Evolutionary conservation across 2,329 filamentous ascomycete genomes (phyloP), one percentile per base, ranked within the genome.

Genomic region (Sporothrix variecibatus): DNA sequence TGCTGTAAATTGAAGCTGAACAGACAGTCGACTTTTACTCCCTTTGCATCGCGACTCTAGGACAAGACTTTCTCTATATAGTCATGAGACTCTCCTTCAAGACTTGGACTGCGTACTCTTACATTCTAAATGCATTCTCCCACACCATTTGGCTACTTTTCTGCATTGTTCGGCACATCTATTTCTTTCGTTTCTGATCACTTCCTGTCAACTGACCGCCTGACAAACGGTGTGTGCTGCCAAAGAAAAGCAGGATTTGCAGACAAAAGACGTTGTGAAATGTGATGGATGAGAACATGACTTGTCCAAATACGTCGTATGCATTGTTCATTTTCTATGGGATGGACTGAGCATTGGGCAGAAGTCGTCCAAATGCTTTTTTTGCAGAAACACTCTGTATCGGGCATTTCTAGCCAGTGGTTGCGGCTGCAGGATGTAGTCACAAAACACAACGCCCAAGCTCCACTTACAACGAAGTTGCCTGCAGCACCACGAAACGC

Each of bases 51-150:
- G 8, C 60, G 20, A 64, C 20, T 6, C 20, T 15, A 11, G 60
- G 60, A 43, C 11, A n/a, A 11, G 11, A n/a, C 34, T 26, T 40
- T 23, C 34, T 67, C 64, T 69, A 69, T 69, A 69, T 69, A 69
- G 31, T 9, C 9, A 64, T 15, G 23, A 15, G 26, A 28, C 5
- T 20, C 28, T 58, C 23, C 23, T 20, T 49, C 12, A 49, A 49
- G 43, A 34, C 34, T 34, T 34, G n/a, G n/a, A n/a, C 40, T 43
- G 40, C 11, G 11, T 43, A 6, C 40, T 11, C 11, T 2, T 43
- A 8, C 40, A 12, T 43, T 43, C n/a, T n/a, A n/a, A n/a, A n/a
- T n/a, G n/a, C 38, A 40, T 40, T 6, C 15, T 6, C 11, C 40
- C 40, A 43, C 60, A 64, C 60, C 34, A 65, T 43, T 26, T 6